A percentile compares a stretch with the other conserved stretches of the same genome.
Conservation (phyloP, 345 rosid species). For the Eucalyptus sp. region DNA sequence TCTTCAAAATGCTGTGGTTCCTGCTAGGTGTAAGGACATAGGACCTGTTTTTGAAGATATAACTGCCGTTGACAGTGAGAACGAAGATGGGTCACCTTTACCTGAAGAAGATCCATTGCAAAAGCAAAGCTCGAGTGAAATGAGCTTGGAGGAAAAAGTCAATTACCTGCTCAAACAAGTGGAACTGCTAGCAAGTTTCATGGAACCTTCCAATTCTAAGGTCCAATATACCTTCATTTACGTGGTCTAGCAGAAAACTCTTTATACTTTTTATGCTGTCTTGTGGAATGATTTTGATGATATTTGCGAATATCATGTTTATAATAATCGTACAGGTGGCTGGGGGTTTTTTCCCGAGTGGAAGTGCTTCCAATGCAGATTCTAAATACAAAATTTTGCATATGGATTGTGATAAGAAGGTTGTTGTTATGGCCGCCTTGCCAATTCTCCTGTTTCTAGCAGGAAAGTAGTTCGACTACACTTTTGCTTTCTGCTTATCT, state of each 20-base stretch:
- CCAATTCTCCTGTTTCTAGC: not conserved
- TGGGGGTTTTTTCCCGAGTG: not conserved
- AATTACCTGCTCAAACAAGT: slow-evolving; percentile 5
- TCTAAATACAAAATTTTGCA: slow-evolving; percentile 25
- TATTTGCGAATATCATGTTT: not conserved
- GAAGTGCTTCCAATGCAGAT: not conserved
- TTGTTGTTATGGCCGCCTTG: not conserved
- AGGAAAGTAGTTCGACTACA: not conserved
- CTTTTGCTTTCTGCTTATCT: not conserved
- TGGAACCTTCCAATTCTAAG: slow-evolving; percentile 3
- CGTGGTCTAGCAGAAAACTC: not conserved
- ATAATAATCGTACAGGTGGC: not conserved
- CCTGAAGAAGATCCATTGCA: not conserved
- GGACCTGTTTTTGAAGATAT: slow-evolving; percentile 16
- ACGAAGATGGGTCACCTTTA: slow-evolving; percentile 7
- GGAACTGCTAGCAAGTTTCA: slow-evolving; percentile 4
- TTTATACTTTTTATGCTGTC: not conserved
- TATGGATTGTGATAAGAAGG: slow-evolving; percentile 43
- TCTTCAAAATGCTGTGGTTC: slow-evolving; percentile 2
- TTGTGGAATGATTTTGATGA: not conserved
- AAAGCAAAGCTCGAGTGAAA: not conserved
- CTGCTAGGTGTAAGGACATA: not conserved
- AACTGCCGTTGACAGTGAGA: slow-evolving; percentile 17
- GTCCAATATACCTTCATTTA: not conserved
- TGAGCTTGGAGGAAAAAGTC: slow-evolving; percentile 14